Evolutionary conservation across 345 rosid species (phyloP), one percentile per base, ranked within the genome.

Genomic region (Heritiera littoralis): DNA sequence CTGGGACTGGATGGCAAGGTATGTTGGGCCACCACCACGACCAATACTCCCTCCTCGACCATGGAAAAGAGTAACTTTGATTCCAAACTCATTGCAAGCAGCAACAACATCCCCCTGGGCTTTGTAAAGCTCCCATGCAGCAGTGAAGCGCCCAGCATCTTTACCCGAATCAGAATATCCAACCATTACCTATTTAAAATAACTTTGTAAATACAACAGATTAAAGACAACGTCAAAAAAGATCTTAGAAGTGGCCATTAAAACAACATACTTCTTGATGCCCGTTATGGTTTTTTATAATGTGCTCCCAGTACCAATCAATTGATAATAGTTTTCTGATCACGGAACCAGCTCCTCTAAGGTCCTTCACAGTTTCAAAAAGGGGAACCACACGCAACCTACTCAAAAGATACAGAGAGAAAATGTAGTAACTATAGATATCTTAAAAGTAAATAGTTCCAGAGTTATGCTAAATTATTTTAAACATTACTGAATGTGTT

Each of bases 1-100:
- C 79, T 95, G 99, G 83, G 99, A 95, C 65, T 95, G 99, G 78
- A 95, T 95, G 64, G 99, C 97, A 14, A 95, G 95, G 83, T 95
- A 92, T 23, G 98, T 95, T 10, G 98, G 98, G 74, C 98, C 99
- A 78, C 99, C 99, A 74, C 98, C 99, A 78, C 98, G 99, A 70
- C 98, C 98, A 63, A 95, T 92, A 82, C 98, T 95, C 79, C 98
- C 98, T 78, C 99, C 99, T 78, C 98, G 94, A 17, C 99, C 99
- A 87, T 95, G 99, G 87, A 95, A 95, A 64, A 93, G 88, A 56
- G 98, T 93, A 72, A 95, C 90, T 86, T 93, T 93, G 56, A 95
- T 90, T 54, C 97, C 97, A 85, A 68, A 90, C 77, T 94, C 97
- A 73, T 90, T 91, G 80, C 98, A 95, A 32, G 98, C 97, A 51